A percentile compares a stretch with the other conserved stretches of the same genome.
Conservation (phyloP, 2,329 filamentous ascomycete genomes). For the Dothistroma septosporum region DNA sequence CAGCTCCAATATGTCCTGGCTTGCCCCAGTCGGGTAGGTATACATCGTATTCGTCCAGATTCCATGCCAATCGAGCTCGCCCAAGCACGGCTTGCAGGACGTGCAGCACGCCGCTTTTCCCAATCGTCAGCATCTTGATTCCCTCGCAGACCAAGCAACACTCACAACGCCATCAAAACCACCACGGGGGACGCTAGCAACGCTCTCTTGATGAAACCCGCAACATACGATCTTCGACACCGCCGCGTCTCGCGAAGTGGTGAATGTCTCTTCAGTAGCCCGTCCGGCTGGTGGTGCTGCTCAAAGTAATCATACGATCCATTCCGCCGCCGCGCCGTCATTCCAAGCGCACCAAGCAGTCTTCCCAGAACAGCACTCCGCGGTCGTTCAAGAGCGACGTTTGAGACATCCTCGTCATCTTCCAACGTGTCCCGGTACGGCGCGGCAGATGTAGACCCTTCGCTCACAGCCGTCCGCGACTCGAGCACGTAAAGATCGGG, state of each 20-base stretch:
- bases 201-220: conserved; percentile 9
- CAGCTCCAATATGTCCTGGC: conserved; percentile 35
- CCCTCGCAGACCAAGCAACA: not conserved
- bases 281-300: conserved; percentile 8
- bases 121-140: conserved; percentile 6
- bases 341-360: not conserved
- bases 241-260: conserved; percentile 12
- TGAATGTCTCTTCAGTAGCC: conserved; percentile 11
- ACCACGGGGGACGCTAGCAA: conserved; percentile 13
- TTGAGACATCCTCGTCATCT: conserved; percentile 6
- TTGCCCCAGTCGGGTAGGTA: conserved; percentile 43
- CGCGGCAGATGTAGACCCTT: conserved; percentile 8
- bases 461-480: not conserved
- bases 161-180: conserved; percentile 21
- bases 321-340: conserved; percentile 5
- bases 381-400: not conserved
- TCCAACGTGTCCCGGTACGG: not conserved
- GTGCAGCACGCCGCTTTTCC: conserved; percentile 42
- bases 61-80: conserved; percentile 37
- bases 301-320: conserved; percentile 10
- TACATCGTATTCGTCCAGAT: conserved; percentile 29
- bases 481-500: conserved; percentile 1
- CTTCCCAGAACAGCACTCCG: not conserved
- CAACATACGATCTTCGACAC: conserved; percentile 13
- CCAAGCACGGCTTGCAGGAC: conserved; percentile 39